Base-by-base conservation (phyloP, 768 basidiomycete genomes). In the Amylocystis lapponica region DNA sequence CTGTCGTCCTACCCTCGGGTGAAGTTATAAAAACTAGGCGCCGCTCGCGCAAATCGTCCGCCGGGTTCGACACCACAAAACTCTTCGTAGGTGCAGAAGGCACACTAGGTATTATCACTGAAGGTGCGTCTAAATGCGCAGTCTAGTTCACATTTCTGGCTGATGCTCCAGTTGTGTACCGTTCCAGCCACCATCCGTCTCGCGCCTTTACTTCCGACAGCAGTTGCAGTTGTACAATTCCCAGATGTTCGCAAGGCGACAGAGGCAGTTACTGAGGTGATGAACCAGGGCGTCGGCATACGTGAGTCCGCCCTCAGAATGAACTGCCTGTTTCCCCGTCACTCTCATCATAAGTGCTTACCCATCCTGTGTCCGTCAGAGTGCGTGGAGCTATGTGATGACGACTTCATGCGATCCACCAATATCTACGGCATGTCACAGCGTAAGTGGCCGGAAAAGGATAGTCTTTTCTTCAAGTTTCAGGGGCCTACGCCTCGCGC, bases 81-180 rank as follows among this genome's bases (percentile, higher is more conserved):
- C 62, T 92, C 3, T 92, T 93, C 65, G 85, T 93, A 36, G 91
- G 91, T 4, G 87, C 88, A 2, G 91, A 93, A 61, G 91, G 91
- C 5, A 94, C 90, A 0, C 61, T 93, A 34, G 91, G 91, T 3
- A 85, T 94, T 50, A 79, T 94, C n/a, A 91, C 87, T 0, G 90
- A 93, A 68, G 83, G 85, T 75, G 41, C 36, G 52, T 40, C 7
- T 14, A 16, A 10, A 11, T 25, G 19, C 23, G 10, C 1, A 33
- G 2, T 27, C 8, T 29, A 1, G 21, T 9, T 22, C 20, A 16
- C 26, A n/a, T 13, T 45, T n/a, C 14, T 39, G 29, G 27, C 45
- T 29, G 22, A 6, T 26, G 19, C 14, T 14, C 10, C 13, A n/a
- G 19, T 21, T 27, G 9, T 43, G 5, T 46, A 5, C 14, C 16